A percentile compares a stretch with the other conserved stretches of the same genome.
Evolutionary conservation across 176 grass and related monocot species (phyloP).

Genomic region (Raddia guianensis): DNA sequence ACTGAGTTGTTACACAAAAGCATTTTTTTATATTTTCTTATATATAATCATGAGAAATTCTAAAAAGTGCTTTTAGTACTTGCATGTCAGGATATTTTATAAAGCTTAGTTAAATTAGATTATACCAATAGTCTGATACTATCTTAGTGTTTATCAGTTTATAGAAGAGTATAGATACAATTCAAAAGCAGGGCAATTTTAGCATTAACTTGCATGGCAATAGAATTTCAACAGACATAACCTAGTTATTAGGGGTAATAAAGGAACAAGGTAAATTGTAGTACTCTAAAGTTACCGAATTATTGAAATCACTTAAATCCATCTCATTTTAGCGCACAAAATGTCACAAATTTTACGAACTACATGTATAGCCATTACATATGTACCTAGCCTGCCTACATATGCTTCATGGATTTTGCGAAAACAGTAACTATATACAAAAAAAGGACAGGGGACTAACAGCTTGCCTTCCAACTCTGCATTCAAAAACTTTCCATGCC

Average conservation of each 20-base stretch:
- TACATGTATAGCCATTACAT: background rate
- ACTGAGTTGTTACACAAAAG: background rate
- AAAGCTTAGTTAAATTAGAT: background rate
- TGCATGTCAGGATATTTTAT: background rate
- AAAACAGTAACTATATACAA: constrained; percentile 3
- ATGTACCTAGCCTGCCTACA: background rate
- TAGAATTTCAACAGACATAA: background rate
- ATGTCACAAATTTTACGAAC: background rate
- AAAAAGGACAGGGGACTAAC: background rate
- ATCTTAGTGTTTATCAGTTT: background rate
- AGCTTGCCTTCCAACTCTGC: background rate
- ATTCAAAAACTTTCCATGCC: background rate
- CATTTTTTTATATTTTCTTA: background rate
- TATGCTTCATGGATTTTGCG: background rate
- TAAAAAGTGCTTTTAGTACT: background rate
- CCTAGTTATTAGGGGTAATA: background rate
- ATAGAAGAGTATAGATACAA: background rate
- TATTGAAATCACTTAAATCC: background rate
- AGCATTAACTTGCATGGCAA: constrained; percentile 10
- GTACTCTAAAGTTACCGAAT: background rate
- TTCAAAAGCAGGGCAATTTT: background rate
- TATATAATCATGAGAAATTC: constrained; percentile 5
- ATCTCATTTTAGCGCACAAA: background rate
- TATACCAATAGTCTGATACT: background rate
- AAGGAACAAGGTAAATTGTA: background rate